Conservation (phyloP, 148 eudicot species). For the Camellia granthamiana region DNA sequence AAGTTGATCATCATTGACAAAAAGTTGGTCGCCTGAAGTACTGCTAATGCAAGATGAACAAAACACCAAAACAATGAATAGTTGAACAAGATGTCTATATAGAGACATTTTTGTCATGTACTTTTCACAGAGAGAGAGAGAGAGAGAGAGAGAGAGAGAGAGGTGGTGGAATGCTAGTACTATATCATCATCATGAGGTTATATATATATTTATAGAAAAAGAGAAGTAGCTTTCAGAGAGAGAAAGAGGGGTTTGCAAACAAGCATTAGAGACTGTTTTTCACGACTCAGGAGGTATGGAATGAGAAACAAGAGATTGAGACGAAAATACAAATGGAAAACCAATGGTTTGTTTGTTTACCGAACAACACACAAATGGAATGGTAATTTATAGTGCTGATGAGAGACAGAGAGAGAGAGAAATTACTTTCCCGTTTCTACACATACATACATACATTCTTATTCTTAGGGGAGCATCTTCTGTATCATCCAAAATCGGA, state of each 20-base stretch:
- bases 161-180: neutral
- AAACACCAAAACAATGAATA: conserved; percentile 9
- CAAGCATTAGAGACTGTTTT: neutral
- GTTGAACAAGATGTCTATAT: conserved; percentile 3
- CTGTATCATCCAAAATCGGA: too few relatives aligned
- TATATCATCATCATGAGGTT: neutral
- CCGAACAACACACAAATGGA: neutral
- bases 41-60: conserved; percentile 9
- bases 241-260: neutral
- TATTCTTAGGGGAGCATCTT: too few relatives aligned
- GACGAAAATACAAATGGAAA: conserved; percentile 21
- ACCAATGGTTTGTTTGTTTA: conserved; percentile 11
- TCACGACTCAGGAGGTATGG: conserved; percentile 14
- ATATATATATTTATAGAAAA: conserved; percentile 16
- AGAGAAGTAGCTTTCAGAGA: neutral
- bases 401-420: neutral
- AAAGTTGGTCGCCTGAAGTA: neutral
- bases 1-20: neutral
- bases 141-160: conserved; percentile 4
- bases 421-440: neutral
- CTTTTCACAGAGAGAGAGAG: neutral
- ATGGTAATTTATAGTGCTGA: neutral
- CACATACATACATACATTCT: neutral
- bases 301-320: conserved; percentile 25
- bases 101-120: conserved; percentile 16